These are phyloP conservation scores for Zygnema circumcarinatum DNA, from an alignment of 139 green algal genomes.

Conservation along the genomic window DNA sequence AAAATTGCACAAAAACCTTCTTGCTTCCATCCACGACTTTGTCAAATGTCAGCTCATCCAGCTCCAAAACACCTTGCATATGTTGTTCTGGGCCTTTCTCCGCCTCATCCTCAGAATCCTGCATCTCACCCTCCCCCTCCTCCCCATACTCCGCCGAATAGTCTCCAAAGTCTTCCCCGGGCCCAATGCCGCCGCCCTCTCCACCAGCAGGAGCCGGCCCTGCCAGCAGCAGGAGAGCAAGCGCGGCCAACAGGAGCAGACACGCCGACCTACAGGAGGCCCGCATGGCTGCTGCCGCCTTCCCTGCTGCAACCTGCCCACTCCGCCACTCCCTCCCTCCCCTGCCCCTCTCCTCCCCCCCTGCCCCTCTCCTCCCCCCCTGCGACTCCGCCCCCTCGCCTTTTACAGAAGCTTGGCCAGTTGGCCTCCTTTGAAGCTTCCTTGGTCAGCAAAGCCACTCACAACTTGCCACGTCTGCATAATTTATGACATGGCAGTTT, in stretches of 20 bases:
- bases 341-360: too few relatives aligned
- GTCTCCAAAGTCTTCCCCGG: not conserved
- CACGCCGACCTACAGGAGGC: too few relatives aligned
- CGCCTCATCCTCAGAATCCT: not conserved
- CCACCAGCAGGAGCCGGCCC: not conserved
- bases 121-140: not conserved
- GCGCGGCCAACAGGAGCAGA: not conserved
- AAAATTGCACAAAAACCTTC: not conserved
- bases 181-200: not conserved
- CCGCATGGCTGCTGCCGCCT: too few relatives aligned
- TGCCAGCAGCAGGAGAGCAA: not conserved
- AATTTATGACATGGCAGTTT: too few relatives aligned
- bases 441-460: too few relatives aligned
- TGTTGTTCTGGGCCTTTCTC: not conserved
- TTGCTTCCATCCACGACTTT: conserved; percentile 3
- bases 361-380: too few relatives aligned
- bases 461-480: too few relatives aligned
- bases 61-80: conserved; percentile 11
- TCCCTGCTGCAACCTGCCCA: too few relatives aligned
- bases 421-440: too few relatives aligned
- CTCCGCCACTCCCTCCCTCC: too few relatives aligned
- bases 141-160: not conserved
- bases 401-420: too few relatives aligned
- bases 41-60: conserved; percentile 21
- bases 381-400: too few relatives aligned